These are phyloP conservation scores for Zymoseptoria tritici DNA, from an alignment of 2,329 filamentous ascomycete genomes.

Conservation along the genomic window DNA sequence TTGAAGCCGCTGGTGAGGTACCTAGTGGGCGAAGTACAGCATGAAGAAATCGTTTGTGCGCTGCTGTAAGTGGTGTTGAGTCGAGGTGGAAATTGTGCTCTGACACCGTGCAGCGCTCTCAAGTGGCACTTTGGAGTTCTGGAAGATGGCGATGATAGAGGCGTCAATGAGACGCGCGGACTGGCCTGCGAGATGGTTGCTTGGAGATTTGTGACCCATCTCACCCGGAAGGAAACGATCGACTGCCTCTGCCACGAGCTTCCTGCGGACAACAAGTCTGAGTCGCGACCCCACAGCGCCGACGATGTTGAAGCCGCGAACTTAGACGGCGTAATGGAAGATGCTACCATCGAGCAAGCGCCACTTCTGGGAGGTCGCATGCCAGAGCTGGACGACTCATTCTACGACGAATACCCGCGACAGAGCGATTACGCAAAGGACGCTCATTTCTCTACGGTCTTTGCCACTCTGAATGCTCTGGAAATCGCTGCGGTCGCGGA, in stretches of 20 bases:
- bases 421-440: constrained; percentile 9
- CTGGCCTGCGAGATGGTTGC: constrained; percentile 74
- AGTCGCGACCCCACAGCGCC: constrained; percentile 12
- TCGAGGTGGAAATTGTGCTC: neutral
- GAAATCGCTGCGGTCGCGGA: constrained; percentile 77
- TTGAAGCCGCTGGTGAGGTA: constrained; percentile 58
- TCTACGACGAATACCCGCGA: constrained; percentile 19
- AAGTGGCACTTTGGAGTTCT: constrained; percentile 65
- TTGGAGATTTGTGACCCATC: constrained; percentile 59
- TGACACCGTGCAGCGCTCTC: constrained; percentile 48
- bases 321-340: constrained; percentile 4
- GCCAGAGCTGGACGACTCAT: constrained; percentile 15
- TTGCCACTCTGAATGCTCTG: constrained; percentile 74
- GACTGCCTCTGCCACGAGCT: constrained; percentile 69
- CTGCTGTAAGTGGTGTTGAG: constrained; percentile 49
- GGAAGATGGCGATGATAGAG: constrained; percentile 54
- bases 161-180: constrained; percentile 60
- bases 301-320: constrained; percentile 14
- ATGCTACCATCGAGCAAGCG: constrained; percentile 13
- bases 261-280: constrained; percentile 30
- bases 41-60: constrained; percentile 64
- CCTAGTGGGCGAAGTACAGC: constrained; percentile 55
- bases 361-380: constrained; percentile 15
- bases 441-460: constrained; percentile 50
- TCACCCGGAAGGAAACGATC: constrained; percentile 66